These are phyloP conservation scores for Trametopsis cervina DNA, from an alignment of 768 basidiomycete genomes.

Conservation along the genomic window DNA sequence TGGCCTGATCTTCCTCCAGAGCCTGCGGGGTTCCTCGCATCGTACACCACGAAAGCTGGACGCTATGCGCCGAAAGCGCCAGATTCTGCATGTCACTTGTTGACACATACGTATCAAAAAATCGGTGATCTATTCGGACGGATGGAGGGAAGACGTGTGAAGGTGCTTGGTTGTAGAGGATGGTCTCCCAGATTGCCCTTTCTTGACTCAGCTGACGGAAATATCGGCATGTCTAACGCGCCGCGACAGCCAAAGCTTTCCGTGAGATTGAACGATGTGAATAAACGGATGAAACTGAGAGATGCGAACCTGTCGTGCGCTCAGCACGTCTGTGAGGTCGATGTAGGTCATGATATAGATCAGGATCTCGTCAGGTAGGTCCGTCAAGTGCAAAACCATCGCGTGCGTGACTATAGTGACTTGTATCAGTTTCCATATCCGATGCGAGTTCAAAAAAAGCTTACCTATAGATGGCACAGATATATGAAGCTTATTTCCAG, in stretches of 20 bases:
- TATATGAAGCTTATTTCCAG: not conserved
- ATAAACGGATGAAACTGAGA: not conserved
- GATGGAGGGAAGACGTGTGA: no score
- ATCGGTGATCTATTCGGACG: no score
- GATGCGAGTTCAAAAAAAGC: not conserved
- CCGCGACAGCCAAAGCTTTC: no score
- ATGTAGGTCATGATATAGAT: constrained; percentile 1
- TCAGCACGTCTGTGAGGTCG: constrained; percentile 1
- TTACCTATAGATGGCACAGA: not conserved
- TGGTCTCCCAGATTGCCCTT: not conserved
- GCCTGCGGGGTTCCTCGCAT: not conserved
- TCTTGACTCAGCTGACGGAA: not conserved
- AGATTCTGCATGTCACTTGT: not conserved
- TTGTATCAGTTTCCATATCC: not conserved
- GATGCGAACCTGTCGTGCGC: constrained; percentile 2
- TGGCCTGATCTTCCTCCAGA: constrained; percentile 1
- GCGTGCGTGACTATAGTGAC: not conserved
- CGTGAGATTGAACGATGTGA: no score
- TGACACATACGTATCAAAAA: no score
- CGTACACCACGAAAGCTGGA: no score
- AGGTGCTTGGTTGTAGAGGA: not conserved
- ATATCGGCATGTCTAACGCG: constrained; percentile 6
- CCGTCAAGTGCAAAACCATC: not conserved
- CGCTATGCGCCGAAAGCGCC: not conserved
- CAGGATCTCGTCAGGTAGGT: constrained; percentile 5